Conservation (phyloP, 2,329 filamentous ascomycete species). For the Cladosporium sp. region DNA sequence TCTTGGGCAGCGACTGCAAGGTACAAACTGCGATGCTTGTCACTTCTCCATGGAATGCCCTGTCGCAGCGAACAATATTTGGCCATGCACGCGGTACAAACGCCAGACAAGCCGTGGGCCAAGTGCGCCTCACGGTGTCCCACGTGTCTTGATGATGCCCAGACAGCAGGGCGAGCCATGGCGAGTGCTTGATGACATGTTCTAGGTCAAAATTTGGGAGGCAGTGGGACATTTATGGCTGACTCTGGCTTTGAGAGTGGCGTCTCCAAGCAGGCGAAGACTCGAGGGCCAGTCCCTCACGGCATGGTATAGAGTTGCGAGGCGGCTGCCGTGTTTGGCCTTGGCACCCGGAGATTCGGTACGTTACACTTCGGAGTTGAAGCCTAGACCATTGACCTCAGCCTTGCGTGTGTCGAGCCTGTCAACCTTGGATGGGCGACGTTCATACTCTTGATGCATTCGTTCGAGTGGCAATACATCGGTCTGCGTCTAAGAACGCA, state of each 20-base stretch:
- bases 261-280: background rate
- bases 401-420: background rate
- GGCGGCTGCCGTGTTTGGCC: background rate
- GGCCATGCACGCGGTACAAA: background rate
- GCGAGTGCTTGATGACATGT: background rate
- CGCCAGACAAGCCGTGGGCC: background rate
- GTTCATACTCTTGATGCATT: background rate
- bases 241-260: background rate
- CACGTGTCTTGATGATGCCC: slow-evolving; percentile 5
- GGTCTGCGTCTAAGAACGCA: background rate
- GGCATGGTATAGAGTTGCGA: background rate
- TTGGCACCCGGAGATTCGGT: background rate
- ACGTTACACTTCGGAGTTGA: background rate
- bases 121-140: slow-evolving; percentile 1
- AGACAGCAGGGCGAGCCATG: background rate
- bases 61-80: background rate
- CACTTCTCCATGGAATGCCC: background rate
- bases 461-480: background rate
- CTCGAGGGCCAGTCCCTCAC: background rate
- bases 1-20: background rate
- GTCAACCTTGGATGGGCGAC: background rate
- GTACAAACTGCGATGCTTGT: background rate
- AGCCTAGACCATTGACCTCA: slow-evolving; percentile 2
- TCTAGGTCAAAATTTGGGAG: slow-evolving; percentile 1
- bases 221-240: slow-evolving; percentile 3